Base-by-base conservation (phyloP, 441 rosid genomes). In the Arabidopsis hybrid region DNA sequence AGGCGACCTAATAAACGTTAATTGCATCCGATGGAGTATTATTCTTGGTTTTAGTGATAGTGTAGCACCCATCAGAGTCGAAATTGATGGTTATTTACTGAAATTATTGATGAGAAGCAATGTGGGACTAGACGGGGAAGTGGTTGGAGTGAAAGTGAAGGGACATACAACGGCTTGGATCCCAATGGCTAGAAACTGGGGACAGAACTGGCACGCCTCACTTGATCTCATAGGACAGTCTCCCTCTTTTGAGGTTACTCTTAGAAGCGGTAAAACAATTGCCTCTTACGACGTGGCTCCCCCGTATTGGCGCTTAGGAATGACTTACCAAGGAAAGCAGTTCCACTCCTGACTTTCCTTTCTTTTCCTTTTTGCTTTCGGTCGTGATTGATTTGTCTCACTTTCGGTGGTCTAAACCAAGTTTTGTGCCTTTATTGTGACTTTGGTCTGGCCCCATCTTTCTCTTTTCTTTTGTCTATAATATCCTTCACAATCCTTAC, bases 131-230 rank as follows among this genome's bases (percentile, higher is more conserved):
- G 96, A 90, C 60, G 97, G 96, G 39, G 89, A 92, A 81, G 90
- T 84, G 46, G 83, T 84, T 60, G 94, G 85, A 7, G 87, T 91
- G 80, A 91, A 93, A 79, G 93, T 93, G 77, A 93, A 93, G 83
- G 98, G 97, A 26, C 85, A 92, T 57, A 88, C 39, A 83, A 93
- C 98, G 45, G 97, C 95, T 66, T 92, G 96, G 97, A 85, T 92
- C 74, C 91, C 89, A 12, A 81, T 90, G 97, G 96, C 95, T 47
- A 91, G 96, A 78, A 90, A 92, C 75, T 90, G 97, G 97, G 96
- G 97, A 60, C 96, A 92, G 77, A 86, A 78, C 79, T 90, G 96
- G 97, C 97, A 90, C 64, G 78, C 85, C 81, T 85, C 84, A 58
- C 84, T 83, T 72, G 82, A 89, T 72, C 91, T 92, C 53, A 79